Evolutionary conservation across 495 filamentous ascomycete genomes (phyloP).

Genomic region (Penicillium parvum): DNA sequence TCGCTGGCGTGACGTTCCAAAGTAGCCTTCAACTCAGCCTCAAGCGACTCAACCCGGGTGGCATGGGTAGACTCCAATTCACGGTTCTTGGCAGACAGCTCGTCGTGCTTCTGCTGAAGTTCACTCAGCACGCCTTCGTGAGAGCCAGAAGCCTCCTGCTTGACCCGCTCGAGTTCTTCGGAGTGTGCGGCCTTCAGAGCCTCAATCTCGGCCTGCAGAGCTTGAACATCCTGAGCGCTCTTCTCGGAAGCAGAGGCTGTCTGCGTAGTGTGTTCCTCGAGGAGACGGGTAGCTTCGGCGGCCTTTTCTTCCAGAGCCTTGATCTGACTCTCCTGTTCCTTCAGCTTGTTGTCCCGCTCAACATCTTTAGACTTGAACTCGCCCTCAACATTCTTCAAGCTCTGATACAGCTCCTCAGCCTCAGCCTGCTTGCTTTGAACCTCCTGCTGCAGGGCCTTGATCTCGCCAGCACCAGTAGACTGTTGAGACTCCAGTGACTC

Average conservation of each 20-base stretch:
- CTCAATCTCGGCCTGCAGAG: constrained; percentile 29
- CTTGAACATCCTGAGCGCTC: constrained; percentile 30
- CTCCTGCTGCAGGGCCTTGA: constrained; percentile 40
- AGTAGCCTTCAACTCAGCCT: constrained; percentile 33
- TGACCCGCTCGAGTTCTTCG: constrained; percentile 28
- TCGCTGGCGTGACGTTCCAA: constrained; percentile 31
- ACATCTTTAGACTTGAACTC: constrained; percentile 35
- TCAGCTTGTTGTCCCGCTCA: constrained; percentile 27
- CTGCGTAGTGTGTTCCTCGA: constrained; percentile 32
- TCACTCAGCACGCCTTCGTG: constrained; percentile 31
- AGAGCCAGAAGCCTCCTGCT: constrained; percentile 27
- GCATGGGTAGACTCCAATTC: constrained; percentile 35
- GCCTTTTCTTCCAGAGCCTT: constrained; percentile 35
- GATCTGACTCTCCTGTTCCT: constrained; percentile 31
- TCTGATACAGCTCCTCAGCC: constrained; percentile 34
- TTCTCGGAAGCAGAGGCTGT: constrained; percentile 24
- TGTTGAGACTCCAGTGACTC: constrained; percentile 37
- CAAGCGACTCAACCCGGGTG: constrained; percentile 29
- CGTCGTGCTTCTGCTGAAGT: constrained; percentile 40
- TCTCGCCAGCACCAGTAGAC: constrained; percentile 33
- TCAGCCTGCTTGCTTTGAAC: constrained; percentile 38
- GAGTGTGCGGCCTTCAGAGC: constrained; percentile 28
- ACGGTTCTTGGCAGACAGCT: constrained; percentile 28
- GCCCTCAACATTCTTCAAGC: constrained; percentile 30
- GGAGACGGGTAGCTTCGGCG: constrained; percentile 27